Conservation (phyloP, 2,329 filamentous ascomycete species). For the Teratosphaeria epicoccoides region DNA sequence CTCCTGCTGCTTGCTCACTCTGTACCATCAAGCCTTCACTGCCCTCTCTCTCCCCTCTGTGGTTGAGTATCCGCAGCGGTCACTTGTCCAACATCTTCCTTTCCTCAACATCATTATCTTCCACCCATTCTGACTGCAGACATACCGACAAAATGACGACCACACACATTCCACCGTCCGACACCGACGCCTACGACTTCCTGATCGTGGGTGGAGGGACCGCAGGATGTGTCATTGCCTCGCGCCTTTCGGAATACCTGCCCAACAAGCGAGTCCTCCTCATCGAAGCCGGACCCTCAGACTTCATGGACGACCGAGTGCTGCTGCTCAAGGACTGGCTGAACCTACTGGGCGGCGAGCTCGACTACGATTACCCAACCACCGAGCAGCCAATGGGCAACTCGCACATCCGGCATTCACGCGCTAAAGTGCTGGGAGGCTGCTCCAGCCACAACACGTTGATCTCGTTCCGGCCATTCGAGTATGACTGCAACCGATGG, state of each 20-base stretch:
- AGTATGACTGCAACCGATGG: conserved; percentile 81
- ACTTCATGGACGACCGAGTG: conserved; percentile 79
- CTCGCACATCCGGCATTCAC: conserved; percentile 82
- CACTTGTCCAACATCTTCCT: not conserved
- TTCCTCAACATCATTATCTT: not conserved
- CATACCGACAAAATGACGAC: conserved; percentile 44
- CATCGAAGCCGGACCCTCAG: conserved; percentile 81
- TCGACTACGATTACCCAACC: conserved; percentile 86
- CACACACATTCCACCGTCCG: conserved; percentile 52
- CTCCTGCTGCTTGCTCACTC: not conserved
- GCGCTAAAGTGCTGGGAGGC: conserved; percentile 82
- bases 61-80: not conserved
- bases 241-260: conserved; percentile 69
- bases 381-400: conserved; percentile 86
- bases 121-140: not conserved
- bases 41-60: not conserved
- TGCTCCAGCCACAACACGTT: conserved; percentile 92
- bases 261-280: conserved; percentile 71
- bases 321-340: conserved; percentile 83
- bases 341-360: conserved; percentile 68
- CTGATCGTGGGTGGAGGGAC: conserved; percentile 78
- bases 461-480: conserved; percentile 84
- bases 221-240: conserved; percentile 74
- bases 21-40: not conserved
- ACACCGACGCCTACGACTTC: conserved; percentile 66